A percentile compares a stretch with the other conserved stretches of the same genome.
These are phyloP conservation scores for Auricularia heimuer DNA, from an alignment of 768 basidiomycete genomes.

Conservation along the genomic window DNA sequence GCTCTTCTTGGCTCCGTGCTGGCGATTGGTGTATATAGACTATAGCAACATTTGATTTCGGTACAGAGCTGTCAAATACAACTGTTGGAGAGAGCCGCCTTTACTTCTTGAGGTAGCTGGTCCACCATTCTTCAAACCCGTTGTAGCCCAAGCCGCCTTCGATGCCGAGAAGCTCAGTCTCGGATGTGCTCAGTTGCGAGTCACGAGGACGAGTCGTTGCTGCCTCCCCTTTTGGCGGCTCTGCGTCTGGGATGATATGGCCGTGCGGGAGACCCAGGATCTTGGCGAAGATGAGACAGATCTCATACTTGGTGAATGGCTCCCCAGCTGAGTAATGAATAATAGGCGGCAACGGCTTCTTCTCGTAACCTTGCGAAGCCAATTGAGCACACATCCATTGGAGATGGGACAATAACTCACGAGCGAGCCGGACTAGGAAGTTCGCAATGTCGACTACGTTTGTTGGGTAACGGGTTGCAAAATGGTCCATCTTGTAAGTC, in stretches of 20 bases:
- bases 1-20: too few species aligned
- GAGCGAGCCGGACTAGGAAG: constrained; percentile 67
- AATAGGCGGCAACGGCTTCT: constrained; percentile 49
- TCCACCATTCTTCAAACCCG: constrained; percentile 84
- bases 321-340: constrained; percentile 80
- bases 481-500: constrained; percentile 92
- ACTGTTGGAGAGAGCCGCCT: neutral
- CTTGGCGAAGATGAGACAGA: constrained; percentile 68
- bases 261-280: constrained; percentile 59
- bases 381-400: too few species aligned
- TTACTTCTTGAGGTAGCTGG: constrained; percentile 28
- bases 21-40: too few species aligned
- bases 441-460: constrained; percentile 80
- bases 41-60: too few species aligned
- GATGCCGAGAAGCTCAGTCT: constrained; percentile 46
- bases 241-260: constrained; percentile 67
- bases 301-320: constrained; percentile 87
- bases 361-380: neutral
- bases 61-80: too few species aligned
- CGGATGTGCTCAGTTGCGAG: constrained; percentile 65
- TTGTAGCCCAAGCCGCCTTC: constrained; percentile 49
- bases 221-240: constrained; percentile 49
- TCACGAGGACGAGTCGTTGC: constrained; percentile 73
- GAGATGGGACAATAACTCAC: constrained; percentile 28
- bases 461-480: constrained; percentile 80